Evolutionary conservation across 768 basidiomycete species (phyloP).

Genomic region (Termitomyces sp.): DNA sequence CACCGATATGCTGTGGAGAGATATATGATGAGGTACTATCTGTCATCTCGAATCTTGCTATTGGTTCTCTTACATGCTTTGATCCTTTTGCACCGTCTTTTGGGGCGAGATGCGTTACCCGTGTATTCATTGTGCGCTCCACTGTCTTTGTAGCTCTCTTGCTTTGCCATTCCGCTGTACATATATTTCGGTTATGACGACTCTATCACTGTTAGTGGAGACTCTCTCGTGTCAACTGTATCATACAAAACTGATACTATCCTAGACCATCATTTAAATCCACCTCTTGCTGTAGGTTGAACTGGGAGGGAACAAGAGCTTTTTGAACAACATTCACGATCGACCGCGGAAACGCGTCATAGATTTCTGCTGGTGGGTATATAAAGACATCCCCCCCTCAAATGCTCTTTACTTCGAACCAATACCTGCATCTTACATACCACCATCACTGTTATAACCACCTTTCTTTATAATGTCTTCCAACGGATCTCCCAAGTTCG

Average conservation of each 20-base stretch:
- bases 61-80: neutral
- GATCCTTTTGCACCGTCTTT: neutral
- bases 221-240: neutral
- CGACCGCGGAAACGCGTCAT: slow-evolving; percentile 3
- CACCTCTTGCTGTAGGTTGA: neutral
- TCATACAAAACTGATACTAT: neutral
- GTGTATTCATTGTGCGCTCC: neutral
- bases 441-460: neutral
- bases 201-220: neutral
- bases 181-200: neutral
- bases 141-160: slow-evolving; percentile 2
- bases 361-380: neutral
- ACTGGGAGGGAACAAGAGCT: no score
- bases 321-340: no score
- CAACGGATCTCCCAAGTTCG: slow-evolving; percentile 18
- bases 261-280: neutral
- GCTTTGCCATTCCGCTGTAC: neutral
- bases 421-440: neutral
- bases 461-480: slow-evolving; percentile 14
- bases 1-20: slow-evolving; percentile 31
- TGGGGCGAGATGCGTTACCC: neutral
- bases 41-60: neutral
- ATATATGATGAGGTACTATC: slow-evolving; percentile 16
- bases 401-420: neutral
- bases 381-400: neutral